These are phyloP conservation scores for Pseudisothecium myosuroides DNA, from an alignment of 225 moss, liverwort and hornwort genomes.

Conservation along the genomic window DNA sequence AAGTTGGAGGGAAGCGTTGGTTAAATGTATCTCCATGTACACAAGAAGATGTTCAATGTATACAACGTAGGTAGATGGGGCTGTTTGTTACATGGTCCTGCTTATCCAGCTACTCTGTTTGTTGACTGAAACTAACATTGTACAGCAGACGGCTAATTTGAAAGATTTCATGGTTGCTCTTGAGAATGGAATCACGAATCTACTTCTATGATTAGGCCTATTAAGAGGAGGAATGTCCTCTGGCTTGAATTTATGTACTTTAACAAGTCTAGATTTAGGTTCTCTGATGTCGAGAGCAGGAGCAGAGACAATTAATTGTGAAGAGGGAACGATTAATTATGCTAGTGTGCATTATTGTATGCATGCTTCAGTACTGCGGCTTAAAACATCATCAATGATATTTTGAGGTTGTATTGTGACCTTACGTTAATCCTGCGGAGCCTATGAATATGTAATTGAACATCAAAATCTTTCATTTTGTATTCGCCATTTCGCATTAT, in stretches of 20 bases:
- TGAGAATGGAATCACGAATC: not conserved
- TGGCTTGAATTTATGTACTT: not conserved
- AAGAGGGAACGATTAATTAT: not conserved
- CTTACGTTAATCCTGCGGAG: not conserved
- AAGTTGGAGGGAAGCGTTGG: constrained; percentile 95
- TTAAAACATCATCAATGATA: not conserved
- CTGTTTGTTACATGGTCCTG: not conserved
- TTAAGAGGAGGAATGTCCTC: not conserved
- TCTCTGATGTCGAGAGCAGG: not conserved
- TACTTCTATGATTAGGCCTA: not conserved
- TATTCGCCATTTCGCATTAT: too few relatives aligned
- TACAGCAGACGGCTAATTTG: not conserved
- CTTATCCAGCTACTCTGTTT: not conserved
- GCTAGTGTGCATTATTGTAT: not conserved
- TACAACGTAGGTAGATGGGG: constrained; percentile 1
- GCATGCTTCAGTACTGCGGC: not conserved
- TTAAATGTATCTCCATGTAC: constrained; percentile 2
- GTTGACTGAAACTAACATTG: not conserved
- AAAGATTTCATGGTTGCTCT: constrained; percentile 5
- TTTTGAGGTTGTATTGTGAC: not conserved
- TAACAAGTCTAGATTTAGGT: not conserved
- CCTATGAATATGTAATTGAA: too few relatives aligned
- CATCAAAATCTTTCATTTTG: not conserved
- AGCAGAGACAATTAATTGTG: not conserved
- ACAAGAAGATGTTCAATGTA: constrained; percentile 1